Base-by-base conservation (phyloP, 1,284 basidiomycete species). In the Leccinum subrobustum region DNA sequence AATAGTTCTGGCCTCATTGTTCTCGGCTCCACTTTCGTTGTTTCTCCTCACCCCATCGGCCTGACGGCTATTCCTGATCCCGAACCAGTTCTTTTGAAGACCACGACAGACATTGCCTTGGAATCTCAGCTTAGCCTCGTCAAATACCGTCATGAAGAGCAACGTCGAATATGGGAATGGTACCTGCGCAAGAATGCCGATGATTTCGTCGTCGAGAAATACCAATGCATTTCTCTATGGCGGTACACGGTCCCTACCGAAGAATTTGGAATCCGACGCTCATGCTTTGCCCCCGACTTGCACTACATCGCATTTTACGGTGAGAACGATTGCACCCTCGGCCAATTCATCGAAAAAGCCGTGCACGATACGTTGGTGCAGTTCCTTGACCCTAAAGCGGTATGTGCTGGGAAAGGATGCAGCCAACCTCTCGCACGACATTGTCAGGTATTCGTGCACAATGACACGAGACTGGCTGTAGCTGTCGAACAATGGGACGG, bases 121-220 rank as follows among this genome's bases (percentile, higher is more conserved):
- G 88, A 92, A 72, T 93, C 91, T 68, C 82, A 81, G 20, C 83
- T 92, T 52, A 83, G 83, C 47, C 81, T 87, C 48, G 79, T 91
- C 35, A 88, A 91, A 71, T 89, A 87, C 78, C 86, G 88, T 60
- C 91, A 96, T 63, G 86, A 89, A 60, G 92, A 95, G 67, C 89
- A 93, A 65, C 83, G 92, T 47, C 87, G 89, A 53, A 84, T 95
- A 18, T 98, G 95, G 93, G 89, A 94, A 69, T 95, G 92, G 89
- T 96, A 96, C 70, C 77, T 92, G 12, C 84, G 89, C 55, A 88
- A 92, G 75, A 91, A 94, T 73, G 73, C 79, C 5, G 92, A 94
- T 68, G 89, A 92, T 66, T 89, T 97, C 66, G 84, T 92, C 48
- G 92, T 96, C 31, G 94, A 96, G 73, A 92, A 95, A 72, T 98